Conservation (phyloP, 768 basidiomycete species). For the Cubamyces lactineus region DNA sequence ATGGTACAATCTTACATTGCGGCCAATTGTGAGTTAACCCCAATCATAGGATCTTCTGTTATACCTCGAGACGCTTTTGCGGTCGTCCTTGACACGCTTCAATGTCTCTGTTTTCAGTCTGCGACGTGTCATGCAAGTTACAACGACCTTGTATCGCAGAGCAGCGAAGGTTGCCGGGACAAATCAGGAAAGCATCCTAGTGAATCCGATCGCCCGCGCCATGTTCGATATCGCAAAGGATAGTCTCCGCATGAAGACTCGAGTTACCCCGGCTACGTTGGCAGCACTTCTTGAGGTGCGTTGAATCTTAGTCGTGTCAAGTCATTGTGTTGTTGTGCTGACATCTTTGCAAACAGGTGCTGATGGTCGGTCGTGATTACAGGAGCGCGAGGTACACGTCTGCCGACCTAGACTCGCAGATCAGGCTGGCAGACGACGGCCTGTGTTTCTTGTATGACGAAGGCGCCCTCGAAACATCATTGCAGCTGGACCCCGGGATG, state of each 20-base stretch:
- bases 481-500: slow-evolving; percentile 56
- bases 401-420: slow-evolving; percentile 39
- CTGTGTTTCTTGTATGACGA: slow-evolving; percentile 57
- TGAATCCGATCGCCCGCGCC: slow-evolving; percentile 26
- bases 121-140: slow-evolving; percentile 51
- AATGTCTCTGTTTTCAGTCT: slow-evolving; percentile 47
- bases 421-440: slow-evolving; percentile 52
- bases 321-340: too few species aligned
- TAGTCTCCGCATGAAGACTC: slow-evolving; percentile 26
- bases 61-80: slow-evolving; percentile 62
- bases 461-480: slow-evolving; percentile 46
- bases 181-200: slow-evolving; percentile 7
- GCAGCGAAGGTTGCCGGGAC: slow-evolving; percentile 13
- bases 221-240: slow-evolving; percentile 31
- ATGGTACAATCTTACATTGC: neutral
- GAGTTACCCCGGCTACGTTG: slow-evolving; percentile 24
- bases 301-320: neutral
- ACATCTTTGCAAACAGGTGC: slow-evolving; percentile 1
- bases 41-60: slow-evolving; percentile 56
- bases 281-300: slow-evolving; percentile 47
- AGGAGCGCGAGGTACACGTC: slow-evolving; percentile 8
- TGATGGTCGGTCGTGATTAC: slow-evolving; percentile 11
- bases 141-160: slow-evolving; percentile 47
- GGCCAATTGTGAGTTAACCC: neutral
- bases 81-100: slow-evolving; percentile 55